Percentiles rank a stretch among this genome's conserved stretches.
Conservation (phyloP, 768 basidiomycete species). For the Neoboletus subvelutipes region DNA sequence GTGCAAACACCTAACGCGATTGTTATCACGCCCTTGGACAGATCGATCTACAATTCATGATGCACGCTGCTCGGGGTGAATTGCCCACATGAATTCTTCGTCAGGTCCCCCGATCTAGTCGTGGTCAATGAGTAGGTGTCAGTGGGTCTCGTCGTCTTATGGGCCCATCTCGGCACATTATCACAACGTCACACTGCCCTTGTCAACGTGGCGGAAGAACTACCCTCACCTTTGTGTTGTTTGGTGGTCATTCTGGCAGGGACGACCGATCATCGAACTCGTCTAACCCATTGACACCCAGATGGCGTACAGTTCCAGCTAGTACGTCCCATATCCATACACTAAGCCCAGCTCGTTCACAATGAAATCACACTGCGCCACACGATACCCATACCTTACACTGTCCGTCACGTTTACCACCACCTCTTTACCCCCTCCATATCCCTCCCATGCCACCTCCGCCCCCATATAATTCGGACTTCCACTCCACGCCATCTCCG, state of each 20-base stretch:
- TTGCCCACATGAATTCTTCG: neutral
- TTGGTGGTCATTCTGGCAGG: neutral
- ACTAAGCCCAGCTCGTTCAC: slow-evolving; percentile 8
- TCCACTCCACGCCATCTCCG: slow-evolving; percentile 18
- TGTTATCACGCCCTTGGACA: no score
- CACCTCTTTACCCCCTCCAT: slow-evolving; percentile 3
- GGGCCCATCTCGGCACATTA: neutral
- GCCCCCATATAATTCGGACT: slow-evolving; percentile 15
- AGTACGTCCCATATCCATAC: slow-evolving; percentile 2
- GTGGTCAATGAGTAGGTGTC: neutral
- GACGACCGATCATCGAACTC: neutral
- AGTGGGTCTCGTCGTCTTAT: neutral
- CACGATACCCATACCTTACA: slow-evolving; percentile 5
- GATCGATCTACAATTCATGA: no score
- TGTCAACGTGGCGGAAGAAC: neutral
- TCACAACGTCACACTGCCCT: neutral
- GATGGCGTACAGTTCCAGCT: neutral
- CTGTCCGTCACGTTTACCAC: slow-evolving; percentile 10
- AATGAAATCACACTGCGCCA: slow-evolving; percentile 10
- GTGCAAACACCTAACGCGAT: no score
- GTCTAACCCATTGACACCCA: neutral
- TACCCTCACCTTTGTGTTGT: neutral
- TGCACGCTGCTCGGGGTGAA: no score
- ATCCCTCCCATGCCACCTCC: slow-evolving; percentile 13
- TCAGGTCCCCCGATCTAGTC: neutral